phyloP scores from a whole-genome alignment of 331 rosid species.

The Acacia pycnantha region DNA sequence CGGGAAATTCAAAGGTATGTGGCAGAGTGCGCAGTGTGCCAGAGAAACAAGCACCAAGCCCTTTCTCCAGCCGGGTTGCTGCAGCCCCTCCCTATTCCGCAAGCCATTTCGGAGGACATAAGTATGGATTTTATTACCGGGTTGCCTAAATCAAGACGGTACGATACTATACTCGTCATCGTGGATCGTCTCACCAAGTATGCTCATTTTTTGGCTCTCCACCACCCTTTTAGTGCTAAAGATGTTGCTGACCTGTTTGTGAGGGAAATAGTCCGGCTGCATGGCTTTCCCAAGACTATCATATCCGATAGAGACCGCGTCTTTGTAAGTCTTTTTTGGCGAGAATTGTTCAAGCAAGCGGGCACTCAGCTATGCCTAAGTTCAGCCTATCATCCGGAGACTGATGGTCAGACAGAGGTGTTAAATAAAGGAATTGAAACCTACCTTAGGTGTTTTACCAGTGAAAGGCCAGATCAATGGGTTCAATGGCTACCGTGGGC shows the following conservation, averaged over 20 bases:
- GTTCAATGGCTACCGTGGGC: neutral
- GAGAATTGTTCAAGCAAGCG: no score
- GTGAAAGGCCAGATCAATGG: neutral
- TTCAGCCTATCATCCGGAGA: neutral
- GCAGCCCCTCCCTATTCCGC: neutral
- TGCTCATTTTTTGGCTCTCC: no score
- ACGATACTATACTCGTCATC: neutral
- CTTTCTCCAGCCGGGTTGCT: no score
- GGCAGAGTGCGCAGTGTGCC: no score
- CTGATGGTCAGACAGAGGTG: neutral
- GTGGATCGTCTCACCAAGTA: no score
- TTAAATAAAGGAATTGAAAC: neutral
- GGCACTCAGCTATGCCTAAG: neutral
- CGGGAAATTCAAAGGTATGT: no score
- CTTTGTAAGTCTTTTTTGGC: no score
- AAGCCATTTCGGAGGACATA: neutral
- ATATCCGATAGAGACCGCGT: no score
- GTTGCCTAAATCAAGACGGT: neutral
- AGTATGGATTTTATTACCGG: neutral
- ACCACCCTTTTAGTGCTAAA: no score
- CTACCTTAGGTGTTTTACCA: neutral
- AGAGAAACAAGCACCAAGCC: no score
- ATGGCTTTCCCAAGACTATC: neutral
- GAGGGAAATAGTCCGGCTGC: accelerated
- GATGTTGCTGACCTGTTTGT: neutral